Conservation (phyloP, 2,329 filamentous ascomycete species). For the Parastagonospora nodorum region DNA sequence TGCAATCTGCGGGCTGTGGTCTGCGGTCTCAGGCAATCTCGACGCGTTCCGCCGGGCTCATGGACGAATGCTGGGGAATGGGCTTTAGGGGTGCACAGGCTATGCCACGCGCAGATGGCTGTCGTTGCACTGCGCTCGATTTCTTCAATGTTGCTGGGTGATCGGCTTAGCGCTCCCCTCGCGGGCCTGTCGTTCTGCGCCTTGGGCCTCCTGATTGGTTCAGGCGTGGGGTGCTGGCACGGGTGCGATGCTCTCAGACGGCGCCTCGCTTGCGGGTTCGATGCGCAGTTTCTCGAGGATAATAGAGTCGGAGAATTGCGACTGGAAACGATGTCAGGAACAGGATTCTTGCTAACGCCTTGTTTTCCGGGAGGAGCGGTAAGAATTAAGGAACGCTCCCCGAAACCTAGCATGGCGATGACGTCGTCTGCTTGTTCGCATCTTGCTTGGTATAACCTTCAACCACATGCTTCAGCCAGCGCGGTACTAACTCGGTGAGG, state of each 20-base stretch:
- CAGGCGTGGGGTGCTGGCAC: slow-evolving; percentile 18
- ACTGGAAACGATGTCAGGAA: neutral
- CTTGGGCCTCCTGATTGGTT: slow-evolving; percentile 34
- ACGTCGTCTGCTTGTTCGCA: slow-evolving; percentile 1
- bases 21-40: slow-evolving; percentile 29
- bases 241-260: slow-evolving; percentile 16
- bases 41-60: slow-evolving; percentile 36
- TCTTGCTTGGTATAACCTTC: slow-evolving; percentile 1
- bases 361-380: slow-evolving; percentile 11
- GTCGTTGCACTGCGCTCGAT: slow-evolving; percentile 32
- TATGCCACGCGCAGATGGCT: slow-evolving; percentile 20
- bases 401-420: slow-evolving; percentile 5
- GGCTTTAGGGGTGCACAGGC: slow-evolving; percentile 7
- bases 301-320: slow-evolving; percentile 3
- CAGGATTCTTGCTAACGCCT: neutral
- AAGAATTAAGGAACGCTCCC: slow-evolving; percentile 1
- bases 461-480: neutral
- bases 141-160: slow-evolving; percentile 43
- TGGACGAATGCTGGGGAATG: slow-evolving; percentile 17
- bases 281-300: slow-evolving; percentile 4
- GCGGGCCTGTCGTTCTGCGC: slow-evolving; percentile 26
- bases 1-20: neutral
- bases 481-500: too few species aligned
- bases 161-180: slow-evolving; percentile 43
- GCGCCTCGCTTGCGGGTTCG: slow-evolving; percentile 3